Base-by-base conservation (phyloP, 768 basidiomycete species). In the Phylloporus sp. region DNA sequence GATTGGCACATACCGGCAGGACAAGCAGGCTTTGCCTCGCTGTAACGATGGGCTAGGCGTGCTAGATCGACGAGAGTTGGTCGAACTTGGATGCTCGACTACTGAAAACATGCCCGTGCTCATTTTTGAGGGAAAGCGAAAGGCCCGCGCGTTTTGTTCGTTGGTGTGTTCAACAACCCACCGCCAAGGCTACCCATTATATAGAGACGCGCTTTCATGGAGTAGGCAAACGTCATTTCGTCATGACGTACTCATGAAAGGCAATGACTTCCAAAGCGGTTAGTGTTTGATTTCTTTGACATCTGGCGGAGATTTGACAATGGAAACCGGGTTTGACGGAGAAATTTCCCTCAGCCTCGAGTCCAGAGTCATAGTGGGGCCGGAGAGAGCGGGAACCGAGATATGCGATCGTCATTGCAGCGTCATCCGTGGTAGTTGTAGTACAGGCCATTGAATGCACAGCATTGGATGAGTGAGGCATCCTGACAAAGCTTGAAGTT, bases 1-100 rank as follows among this genome's bases (percentile, higher is more conserved):
- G n/a, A 15, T 23, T 4, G 27, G 32, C 12, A 61, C 75, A 48
- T 16, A 79, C 79, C 76, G 72, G 68, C 80, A 81, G n/a, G 77
- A 72, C 6, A 77, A 57, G 49, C 80, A 81, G 12, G 80, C 80
- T 51, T 72, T 73, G 9, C 80, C 79, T 35, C 78, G 70, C 34
- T 77, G 78, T 27, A 79, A 59, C 26, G 64, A 52, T 8, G 65
- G 51, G 35, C 28, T 56, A 9, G 44, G 27, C 0, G 54, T 9
- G 4, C 38, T 12, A 11, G 46, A 28, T 2, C 38, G 18, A 10
- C 47, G 27, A 28, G 16, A 2, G 6, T 20, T n/a, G 16, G 32
- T 23, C 27, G 52, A 40, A 2, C 38, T 22, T 40, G 53, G 60
- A 15, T 54, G 34, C 35, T 53, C 55, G 6, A 16, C 29, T 24